Evolutionary conservation across 768 basidiomycete genomes (phyloP).

Genomic region (Mycena filopes): DNA sequence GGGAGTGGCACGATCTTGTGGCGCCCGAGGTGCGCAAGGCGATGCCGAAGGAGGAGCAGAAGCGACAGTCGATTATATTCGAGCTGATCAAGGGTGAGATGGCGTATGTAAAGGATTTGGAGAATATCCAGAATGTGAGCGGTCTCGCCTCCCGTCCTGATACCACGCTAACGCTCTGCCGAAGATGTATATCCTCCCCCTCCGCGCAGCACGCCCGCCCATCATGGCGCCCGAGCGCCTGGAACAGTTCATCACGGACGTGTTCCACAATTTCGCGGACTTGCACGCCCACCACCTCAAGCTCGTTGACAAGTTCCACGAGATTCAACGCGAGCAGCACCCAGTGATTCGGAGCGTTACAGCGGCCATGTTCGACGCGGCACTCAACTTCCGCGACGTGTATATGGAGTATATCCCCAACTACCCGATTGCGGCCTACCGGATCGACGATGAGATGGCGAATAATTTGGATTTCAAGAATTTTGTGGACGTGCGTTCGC

Average conservation of each 20-base stretch:
- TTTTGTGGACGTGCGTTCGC: conserved; percentile 78
- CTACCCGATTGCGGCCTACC: conserved; percentile 90
- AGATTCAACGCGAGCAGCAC: conserved; percentile 90
- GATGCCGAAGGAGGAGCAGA: conserved; percentile 80
- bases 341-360: conserved; percentile 83
- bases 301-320: conserved; percentile 83
- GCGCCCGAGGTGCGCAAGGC: conserved; percentile 68
- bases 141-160: too few species aligned
- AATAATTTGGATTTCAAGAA: conserved; percentile 83
- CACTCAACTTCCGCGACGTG: conserved; percentile 90
- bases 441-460: conserved; percentile 88
- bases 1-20: conserved; percentile 93
- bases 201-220: conserved; percentile 77
- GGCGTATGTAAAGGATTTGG: conserved; percentile 92
- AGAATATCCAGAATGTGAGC: conserved; percentile 81
- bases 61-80: conserved; percentile 90
- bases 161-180: too few species aligned
- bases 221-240: conserved; percentile 79
- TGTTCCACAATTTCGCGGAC: conserved; percentile 89
- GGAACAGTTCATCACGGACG: conserved; percentile 82
- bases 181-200: conserved; percentile 87
- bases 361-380: conserved; percentile 84
- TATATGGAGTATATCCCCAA: conserved; percentile 94
- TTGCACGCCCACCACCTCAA: conserved; percentile 78
- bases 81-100: conserved; percentile 96